Evolutionary conservation across 352 stramenopile genomes (phyloP), one percentile per base, ranked within the genome.

Genomic region (Pythium aristosporum): DNA sequence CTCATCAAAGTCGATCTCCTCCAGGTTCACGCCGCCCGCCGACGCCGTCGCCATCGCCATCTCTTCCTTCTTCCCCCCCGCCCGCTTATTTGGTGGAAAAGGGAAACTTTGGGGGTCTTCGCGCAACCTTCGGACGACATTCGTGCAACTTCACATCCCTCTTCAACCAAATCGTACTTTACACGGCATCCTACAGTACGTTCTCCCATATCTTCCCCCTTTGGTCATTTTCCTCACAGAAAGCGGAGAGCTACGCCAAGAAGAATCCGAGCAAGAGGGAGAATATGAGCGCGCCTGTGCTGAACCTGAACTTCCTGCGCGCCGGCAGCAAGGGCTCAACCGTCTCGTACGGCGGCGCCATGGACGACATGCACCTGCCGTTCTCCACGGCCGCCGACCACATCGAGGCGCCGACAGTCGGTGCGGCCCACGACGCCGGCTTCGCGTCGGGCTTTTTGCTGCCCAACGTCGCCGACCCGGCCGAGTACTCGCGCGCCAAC

Each of bases 401-500:
- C 44, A 63, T 69, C 25, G 37, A 71, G 20, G 57, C 62, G 44
- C 32, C 67, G 0, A 72, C 75, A 47, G 57, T 48, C 11, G 37
- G 23, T 2, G 55, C 52, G 12, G 57, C 55, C 7, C 43, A 63
- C 32, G 58, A 71, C 25, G 67, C 53, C 25, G 67, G 50, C 48
- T 67, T 64, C 8, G 68, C 70, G 41, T 69, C 76, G 37, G 82
- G 86, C 59, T 95, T 95, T 49, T 32, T 94, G 69, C 72, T 94
- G 56, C 84, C 79, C 11, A 76, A 82, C 16, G 83, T 90, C 46
- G 72, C 82, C 0, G 82, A 99, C 81, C 96, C 96, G 21, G 96
- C 97, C 37, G 79, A 88, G 30, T 99, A 98, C 71, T 98, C 91
- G 61, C 92, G 94, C 61, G 91, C 78, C 59, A 97, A 99, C 80